Conservation (phyloP, 2,329 filamentous ascomycete genomes). For the Colletotrichum siamense region DNA sequence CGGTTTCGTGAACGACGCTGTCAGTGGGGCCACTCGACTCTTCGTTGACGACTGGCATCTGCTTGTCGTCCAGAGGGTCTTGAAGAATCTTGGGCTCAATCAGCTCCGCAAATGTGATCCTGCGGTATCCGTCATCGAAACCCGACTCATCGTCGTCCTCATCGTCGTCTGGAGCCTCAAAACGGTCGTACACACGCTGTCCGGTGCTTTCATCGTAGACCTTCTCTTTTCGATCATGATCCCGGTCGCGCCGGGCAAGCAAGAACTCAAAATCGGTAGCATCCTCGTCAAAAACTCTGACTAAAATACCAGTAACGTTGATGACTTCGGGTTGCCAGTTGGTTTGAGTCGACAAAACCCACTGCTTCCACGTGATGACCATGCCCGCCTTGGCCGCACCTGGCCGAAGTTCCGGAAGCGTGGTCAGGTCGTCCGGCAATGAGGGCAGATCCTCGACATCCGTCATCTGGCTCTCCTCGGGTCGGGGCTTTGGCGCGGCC, state of each 20-base stretch:
- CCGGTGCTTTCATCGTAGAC: slow-evolving; percentile 71
- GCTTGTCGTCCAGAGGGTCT: slow-evolving; percentile 30
- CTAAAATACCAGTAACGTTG: slow-evolving; percentile 70
- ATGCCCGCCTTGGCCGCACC: slow-evolving; percentile 61
- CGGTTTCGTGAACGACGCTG: slow-evolving; percentile 28
- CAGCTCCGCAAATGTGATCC: slow-evolving; percentile 66
- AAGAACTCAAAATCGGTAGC: slow-evolving; percentile 61
- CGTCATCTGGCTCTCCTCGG: slow-evolving; percentile 50
- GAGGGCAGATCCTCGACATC: slow-evolving; percentile 66
- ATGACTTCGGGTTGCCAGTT: slow-evolving; percentile 71
- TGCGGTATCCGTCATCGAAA: slow-evolving; percentile 65
- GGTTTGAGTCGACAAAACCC: slow-evolving; percentile 65
- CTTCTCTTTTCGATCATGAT: slow-evolving; percentile 60
- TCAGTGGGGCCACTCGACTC: slow-evolving; percentile 22
- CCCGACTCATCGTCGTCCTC: slow-evolving; percentile 62
- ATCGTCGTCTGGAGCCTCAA: slow-evolving; percentile 73
- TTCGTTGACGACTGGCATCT: slow-evolving; percentile 24
- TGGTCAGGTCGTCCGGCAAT: slow-evolving; percentile 61
- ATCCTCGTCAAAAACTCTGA: slow-evolving; percentile 58
- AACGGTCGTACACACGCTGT: slow-evolving; percentile 76
- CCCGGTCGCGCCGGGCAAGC: slow-evolving; percentile 73
- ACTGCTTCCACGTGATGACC: slow-evolving; percentile 72
- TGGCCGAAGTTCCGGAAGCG: slow-evolving; percentile 55
- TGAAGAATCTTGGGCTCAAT: slow-evolving; percentile 71
- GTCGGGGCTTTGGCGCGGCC: slow-evolving; percentile 27